A percentile compares a stretch with the other conserved stretches of the same genome.
These are phyloP conservation scores for Stipa capillata DNA, from an alignment of 176 grass and related monocot genomes.

Conservation along the genomic window DNA sequence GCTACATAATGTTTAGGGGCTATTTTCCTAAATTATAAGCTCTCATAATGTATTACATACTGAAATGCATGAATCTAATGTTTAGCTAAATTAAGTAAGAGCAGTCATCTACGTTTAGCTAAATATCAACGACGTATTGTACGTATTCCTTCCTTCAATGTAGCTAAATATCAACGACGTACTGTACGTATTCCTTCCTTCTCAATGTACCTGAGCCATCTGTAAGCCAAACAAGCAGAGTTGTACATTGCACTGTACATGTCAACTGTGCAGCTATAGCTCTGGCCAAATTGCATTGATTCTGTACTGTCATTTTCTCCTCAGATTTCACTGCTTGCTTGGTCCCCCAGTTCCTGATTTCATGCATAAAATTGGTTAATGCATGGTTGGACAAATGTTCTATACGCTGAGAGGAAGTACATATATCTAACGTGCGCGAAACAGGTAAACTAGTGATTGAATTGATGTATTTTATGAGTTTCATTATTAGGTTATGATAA, in stretches of 20 bases:
- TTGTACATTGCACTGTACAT: background rate
- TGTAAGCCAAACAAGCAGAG: background rate
- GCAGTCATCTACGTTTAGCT: too few species aligned
- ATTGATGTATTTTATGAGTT: too few species aligned
- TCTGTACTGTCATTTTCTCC: background rate
- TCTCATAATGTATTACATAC: background rate
- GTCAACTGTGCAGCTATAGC: background rate
- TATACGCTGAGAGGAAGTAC: background rate
- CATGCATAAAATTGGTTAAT: too few species aligned
- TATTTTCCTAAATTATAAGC: too few species aligned
- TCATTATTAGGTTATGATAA: background rate
- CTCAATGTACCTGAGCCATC: background rate
- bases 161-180: background rate
- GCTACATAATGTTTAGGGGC: background rate
- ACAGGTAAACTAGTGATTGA: background rate
- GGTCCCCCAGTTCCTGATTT: background rate
- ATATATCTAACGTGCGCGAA: background rate
- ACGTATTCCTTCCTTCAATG: too few species aligned
- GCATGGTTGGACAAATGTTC: background rate
- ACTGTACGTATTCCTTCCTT: background rate
- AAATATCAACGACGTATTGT: too few species aligned
- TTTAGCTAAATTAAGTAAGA: background rate
- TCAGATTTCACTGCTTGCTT: background rate
- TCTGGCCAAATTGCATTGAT: background rate
- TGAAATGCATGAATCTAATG: too few species aligned